phyloP scores from a whole-genome alignment of 352 stramenopile species.

The Globisporangium carolinianum region DNA sequence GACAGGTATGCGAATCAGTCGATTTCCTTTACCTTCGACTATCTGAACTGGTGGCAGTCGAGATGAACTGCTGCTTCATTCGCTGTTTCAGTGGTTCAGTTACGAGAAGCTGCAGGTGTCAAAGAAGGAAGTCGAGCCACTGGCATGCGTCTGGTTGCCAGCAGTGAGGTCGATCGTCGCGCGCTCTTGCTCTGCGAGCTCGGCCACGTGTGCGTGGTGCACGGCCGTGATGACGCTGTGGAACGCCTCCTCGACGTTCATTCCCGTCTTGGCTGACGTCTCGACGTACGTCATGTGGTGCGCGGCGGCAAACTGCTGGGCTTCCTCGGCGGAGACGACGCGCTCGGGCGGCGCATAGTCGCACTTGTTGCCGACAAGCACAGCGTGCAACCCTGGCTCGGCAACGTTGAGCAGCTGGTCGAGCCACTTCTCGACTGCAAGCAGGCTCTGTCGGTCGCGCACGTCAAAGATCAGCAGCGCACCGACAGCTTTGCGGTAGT shows the following conservation, averaged over 20 bases:
- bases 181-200: conserved; percentile 16
- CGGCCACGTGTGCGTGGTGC: conserved; percentile 33
- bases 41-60: too few species aligned
- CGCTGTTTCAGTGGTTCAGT: too few species aligned
- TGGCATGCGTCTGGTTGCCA: not conserved
- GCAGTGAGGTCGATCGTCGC: conserved; percentile 29
- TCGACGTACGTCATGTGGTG: conserved; percentile 78
- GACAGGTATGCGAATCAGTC: too few species aligned
- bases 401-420: conserved; percentile 68
- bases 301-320: conserved; percentile 48
- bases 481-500: conserved; percentile 78
- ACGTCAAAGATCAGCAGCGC: conserved; percentile 80
- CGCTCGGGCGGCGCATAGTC: conserved; percentile 38
- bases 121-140: conserved; percentile 21
- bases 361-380: conserved; percentile 74
- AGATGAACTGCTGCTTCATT: too few species aligned
- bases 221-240: conserved; percentile 45
- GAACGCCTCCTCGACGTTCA: conserved; percentile 61
- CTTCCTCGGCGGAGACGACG: conserved; percentile 49
- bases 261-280: conserved; percentile 71
- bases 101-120: conserved; percentile 6
- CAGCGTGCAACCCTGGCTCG: conserved; percentile 56
- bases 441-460: conserved; percentile 41
- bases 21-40: too few species aligned
- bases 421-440: conserved; percentile 59